Conservation (phyloP, 2,329 filamentous ascomycete genomes). For the Hymenoscyphus occultus region DNA sequence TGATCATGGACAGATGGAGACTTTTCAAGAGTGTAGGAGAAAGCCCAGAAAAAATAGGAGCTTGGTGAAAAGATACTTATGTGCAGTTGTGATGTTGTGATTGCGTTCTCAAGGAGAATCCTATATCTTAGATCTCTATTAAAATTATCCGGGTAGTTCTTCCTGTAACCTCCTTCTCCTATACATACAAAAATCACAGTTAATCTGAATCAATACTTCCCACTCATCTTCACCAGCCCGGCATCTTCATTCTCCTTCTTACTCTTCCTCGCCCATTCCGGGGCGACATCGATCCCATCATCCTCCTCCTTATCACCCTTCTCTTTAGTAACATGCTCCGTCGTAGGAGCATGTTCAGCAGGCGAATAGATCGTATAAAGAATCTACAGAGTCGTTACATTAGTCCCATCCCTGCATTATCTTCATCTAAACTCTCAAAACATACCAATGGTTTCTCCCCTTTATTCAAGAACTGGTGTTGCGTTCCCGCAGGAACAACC, state of each 20-base stretch:
- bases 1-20: no score
- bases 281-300: conserved; percentile 57
- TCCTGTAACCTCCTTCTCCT: no score
- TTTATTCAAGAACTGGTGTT: conserved; percentile 63
- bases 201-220: neutral
- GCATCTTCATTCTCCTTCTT: conserved; percentile 57
- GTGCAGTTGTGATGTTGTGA: no score
- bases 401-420: neutral
- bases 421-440: neutral
- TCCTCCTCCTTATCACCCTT: conserved; percentile 62
- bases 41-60: no score
- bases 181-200: no score
- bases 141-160: no score
- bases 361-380: conserved; percentile 62
- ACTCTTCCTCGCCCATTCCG: conserved; percentile 54
- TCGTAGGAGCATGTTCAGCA: conserved; percentile 57
- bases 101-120: no score
- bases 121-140: no score
- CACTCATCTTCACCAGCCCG: conserved; percentile 47
- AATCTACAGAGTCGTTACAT: conserved; percentile 36
- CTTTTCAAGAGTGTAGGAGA: no score
- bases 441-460: conserved; percentile 51
- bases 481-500: conserved; percentile 62
- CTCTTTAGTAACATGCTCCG: conserved; percentile 61
- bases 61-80: no score